Base-by-base conservation (phyloP, 2,329 filamentous ascomycete species). In the Pseudovirgaria hyperparasitica region DNA sequence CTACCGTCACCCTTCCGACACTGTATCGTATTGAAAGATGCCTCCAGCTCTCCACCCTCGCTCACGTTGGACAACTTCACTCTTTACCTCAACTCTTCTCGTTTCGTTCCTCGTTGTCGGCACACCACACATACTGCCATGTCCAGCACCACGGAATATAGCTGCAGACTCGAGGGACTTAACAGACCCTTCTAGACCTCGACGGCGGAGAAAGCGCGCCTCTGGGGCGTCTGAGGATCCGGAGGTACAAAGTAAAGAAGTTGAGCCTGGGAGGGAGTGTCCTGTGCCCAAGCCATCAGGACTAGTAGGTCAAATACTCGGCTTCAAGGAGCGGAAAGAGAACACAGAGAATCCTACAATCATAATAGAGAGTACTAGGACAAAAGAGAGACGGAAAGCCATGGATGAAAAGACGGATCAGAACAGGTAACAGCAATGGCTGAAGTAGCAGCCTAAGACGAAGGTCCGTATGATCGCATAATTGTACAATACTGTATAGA, bases 71-170 rank as follows among this genome's bases (percentile, higher is more conserved):
- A 98, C 90, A 43, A 86, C 81, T 30, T 90, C 85, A 23, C 76
- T 98, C 34, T 98, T 98, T 62, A 85, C 84, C 26, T 82, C 80
- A n/a, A 96, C 87, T 1, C 70, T 96, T 29, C 67, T 82, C 36
- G 76, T 85, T 17, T 90, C 81, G 41, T 93, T 98, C 55, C 70
- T 93, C 37, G 86, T 98, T 35, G 90, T 98, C 28, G 82, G 73
- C 16, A 65, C 93, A 23, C 90, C 90, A 13, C 90, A 98, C 53
- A 50, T 92, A 16, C 70, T 98, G 11, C 90, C 90, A 2, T 98
- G 90, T 50, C 90, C 90, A 2, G 82, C 62, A 23, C 82, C 82
- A 2, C 70, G 81, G 38, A 71, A 75, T 18, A 77, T 79, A 42
- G 79, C 82, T 10, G 28, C 46, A 25, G 43, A 52, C 28, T 47